Conservation (phyloP, 805 yeast species). For the Hanseniaspora jakobsenii region DNA sequence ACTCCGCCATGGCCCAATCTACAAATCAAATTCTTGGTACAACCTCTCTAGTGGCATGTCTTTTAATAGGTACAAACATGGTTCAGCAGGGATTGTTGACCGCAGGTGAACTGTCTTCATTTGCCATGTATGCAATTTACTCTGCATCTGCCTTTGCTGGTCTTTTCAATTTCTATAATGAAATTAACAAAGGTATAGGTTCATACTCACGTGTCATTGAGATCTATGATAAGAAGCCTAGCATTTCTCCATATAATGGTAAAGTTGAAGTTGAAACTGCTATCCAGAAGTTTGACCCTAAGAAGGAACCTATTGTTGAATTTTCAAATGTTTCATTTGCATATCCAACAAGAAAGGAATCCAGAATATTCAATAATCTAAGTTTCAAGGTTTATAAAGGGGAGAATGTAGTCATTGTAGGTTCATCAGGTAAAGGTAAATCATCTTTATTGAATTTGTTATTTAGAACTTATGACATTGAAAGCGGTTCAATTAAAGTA, state of each 20-base stretch:
- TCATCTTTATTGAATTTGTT: slow-evolving; percentile 74
- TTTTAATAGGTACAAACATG: slow-evolving; percentile 72
- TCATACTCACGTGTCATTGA: slow-evolving; percentile 90
- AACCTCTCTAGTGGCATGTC: slow-evolving; percentile 58
- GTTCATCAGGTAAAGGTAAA: slow-evolving; percentile 96
- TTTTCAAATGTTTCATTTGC: slow-evolving; percentile 55
- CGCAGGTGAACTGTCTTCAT: slow-evolving; percentile 80
- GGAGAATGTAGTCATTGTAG: slow-evolving; percentile 84
- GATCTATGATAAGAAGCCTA: slow-evolving; percentile 63
- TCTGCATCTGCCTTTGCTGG: slow-evolving; percentile 91
- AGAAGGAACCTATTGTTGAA: slow-evolving; percentile 34
- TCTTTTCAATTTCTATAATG: slow-evolving; percentile 79
- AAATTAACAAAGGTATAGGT: slow-evolving; percentile 93
- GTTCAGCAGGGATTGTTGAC: slow-evolving; percentile 65
- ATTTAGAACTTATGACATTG: slow-evolving; percentile 74
- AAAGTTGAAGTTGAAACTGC: slow-evolving; percentile 26
- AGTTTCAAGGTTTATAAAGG: slow-evolving; percentile 58
- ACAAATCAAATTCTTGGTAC: slow-evolving; percentile 79
- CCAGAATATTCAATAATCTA: slow-evolving; percentile 49
- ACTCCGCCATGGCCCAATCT: slow-evolving; percentile 66
- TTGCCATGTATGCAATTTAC: slow-evolving; percentile 89
- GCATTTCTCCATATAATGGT: slow-evolving; percentile 58
- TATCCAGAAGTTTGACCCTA: slow-evolving; percentile 18
- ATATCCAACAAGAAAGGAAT: slow-evolving; percentile 76
- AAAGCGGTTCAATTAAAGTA: slow-evolving; percentile 47